Conservation (phyloP, 495 filamentous ascomycete species). For the Delitschia confertaspora region DNA sequence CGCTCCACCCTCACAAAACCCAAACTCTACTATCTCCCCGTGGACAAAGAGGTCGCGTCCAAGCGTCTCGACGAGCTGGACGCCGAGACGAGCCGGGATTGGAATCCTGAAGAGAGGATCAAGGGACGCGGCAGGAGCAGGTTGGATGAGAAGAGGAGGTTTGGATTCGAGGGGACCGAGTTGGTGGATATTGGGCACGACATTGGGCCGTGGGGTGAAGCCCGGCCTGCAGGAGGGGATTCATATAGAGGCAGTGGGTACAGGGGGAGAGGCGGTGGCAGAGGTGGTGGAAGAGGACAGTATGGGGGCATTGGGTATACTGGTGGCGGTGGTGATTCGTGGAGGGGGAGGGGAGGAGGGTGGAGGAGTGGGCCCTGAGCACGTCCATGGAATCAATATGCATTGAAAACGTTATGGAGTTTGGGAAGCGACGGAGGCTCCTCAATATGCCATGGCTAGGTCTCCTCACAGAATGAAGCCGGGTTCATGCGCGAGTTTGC, state of each 20-base stretch:
- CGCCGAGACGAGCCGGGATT: conserved; percentile 44
- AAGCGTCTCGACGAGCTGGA: conserved; percentile 60
- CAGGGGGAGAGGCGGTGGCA: conserved; percentile 31
- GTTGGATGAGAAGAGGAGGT: conserved; percentile 56
- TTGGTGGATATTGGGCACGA: conserved; percentile 74
- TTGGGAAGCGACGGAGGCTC: neutral
- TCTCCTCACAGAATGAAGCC: no score
- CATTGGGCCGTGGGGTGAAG: conserved; percentile 36
- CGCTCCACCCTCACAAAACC: conserved; percentile 45
- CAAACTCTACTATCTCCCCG: conserved; percentile 59
- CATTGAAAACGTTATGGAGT: neutral
- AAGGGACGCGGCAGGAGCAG: conserved; percentile 12
- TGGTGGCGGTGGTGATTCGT: neutral
- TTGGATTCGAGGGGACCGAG: conserved; percentile 58
- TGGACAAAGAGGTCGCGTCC: conserved; percentile 45
- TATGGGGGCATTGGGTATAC: neutral
- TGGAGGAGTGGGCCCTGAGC: neutral
- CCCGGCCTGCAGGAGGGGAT: conserved; percentile 30
- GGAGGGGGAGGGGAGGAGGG: neutral
- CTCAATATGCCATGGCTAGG: no score
- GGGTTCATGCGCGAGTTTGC: no score
- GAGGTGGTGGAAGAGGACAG: conserved; percentile 26
- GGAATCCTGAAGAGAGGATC: conserved; percentile 16
- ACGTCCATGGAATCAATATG: neutral
- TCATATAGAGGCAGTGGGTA: conserved; percentile 34